phyloP scores from a whole-genome alignment of 805 yeast species.

The Ascoidea tarda region DNA sequence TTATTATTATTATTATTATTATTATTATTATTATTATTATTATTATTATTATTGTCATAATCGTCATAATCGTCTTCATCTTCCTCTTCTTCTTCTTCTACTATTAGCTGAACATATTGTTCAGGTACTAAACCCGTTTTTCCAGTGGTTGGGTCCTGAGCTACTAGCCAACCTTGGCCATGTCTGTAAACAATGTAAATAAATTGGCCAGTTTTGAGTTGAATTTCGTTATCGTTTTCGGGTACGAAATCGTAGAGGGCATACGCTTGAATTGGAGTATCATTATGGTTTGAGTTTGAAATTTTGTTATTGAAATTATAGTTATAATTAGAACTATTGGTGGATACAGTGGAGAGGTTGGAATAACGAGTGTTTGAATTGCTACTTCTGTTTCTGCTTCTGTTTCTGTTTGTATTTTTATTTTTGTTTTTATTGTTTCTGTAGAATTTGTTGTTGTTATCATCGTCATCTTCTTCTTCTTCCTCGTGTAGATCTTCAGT shows the following conservation, averaged over 20 bases:
- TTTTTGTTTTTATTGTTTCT: background rate
- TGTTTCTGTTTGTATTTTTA: slow-evolving; percentile 5
- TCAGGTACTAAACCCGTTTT: slow-evolving; percentile 92
- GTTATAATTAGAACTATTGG: background rate
- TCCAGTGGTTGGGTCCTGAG: slow-evolving; percentile 56
- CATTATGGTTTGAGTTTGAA: slow-evolving; percentile 12
- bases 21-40: background rate
- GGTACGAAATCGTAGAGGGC: slow-evolving; percentile 86
- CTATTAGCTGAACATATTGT: slow-evolving; percentile 60
- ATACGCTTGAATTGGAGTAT: slow-evolving; percentile 35
- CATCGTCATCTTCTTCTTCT: slow-evolving; percentile 14
- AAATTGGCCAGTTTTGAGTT: slow-evolving; percentile 63
- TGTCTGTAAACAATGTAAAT: slow-evolving; percentile 82
- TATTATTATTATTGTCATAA: slow-evolving; percentile 6
- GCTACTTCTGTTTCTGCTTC: slow-evolving; percentile 6
- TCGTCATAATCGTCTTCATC: slow-evolving; percentile 14
- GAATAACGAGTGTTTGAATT: background rate
- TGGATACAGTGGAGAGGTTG: background rate
- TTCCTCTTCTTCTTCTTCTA: slow-evolving; percentile 16
- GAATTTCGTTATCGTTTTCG: slow-evolving; percentile 88
- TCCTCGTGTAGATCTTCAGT: slow-evolving; percentile 12
- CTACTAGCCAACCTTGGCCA: slow-evolving; percentile 98
- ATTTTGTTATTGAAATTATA: slow-evolving; percentile 4
- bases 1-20: background rate
- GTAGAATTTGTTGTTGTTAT: background rate